A percentile compares a stretch with the other conserved stretches of the same genome.
Conservation (phyloP, 169 alveolate species). For the Plasmodium fragile region DNA sequence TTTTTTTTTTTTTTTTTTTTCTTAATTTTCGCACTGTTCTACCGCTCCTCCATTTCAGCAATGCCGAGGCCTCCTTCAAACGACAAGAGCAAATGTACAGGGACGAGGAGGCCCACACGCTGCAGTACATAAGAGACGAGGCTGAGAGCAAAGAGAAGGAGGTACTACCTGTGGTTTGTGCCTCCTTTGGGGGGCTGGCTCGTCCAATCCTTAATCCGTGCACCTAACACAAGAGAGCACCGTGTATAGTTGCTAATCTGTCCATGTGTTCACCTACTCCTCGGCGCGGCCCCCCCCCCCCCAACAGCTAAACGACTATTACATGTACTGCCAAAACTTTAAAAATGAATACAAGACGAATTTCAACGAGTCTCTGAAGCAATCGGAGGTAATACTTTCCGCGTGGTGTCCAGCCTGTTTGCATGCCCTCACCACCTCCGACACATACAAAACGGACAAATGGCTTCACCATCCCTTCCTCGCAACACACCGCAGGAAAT, state of each 20-base stretch:
- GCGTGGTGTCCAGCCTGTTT: background rate
- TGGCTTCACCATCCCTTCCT: background rate
- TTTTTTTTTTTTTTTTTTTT: slow-evolving; percentile 3
- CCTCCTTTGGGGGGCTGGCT: background rate
- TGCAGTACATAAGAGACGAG: slow-evolving; percentile 12
- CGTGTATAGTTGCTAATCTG: background rate
- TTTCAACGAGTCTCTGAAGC: slow-evolving; percentile 27
- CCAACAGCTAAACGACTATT: slow-evolving; percentile 36
- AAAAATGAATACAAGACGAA: slow-evolving; percentile 50
- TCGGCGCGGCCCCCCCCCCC: background rate
- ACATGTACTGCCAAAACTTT: slow-evolving; percentile 47
- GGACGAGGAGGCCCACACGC: slow-evolving; percentile 22
- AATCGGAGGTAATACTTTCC: slow-evolving; percentile 52
- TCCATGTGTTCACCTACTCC: background rate
- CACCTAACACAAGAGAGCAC: background rate
- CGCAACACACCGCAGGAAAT: slow-evolving; percentile 26
- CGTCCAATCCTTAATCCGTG: background rate
- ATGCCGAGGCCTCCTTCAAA: slow-evolving; percentile 11
- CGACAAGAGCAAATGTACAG: slow-evolving; percentile 55
- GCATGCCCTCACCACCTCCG: background rate
- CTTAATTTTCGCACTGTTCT: background rate
- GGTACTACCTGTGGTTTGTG: background rate
- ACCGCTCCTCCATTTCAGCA: background rate
- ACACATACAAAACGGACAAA: background rate
- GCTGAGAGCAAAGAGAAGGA: slow-evolving; percentile 44